Base-by-base conservation (phyloP, 345 rosid genomes). In the Ceriops decandra region DNA sequence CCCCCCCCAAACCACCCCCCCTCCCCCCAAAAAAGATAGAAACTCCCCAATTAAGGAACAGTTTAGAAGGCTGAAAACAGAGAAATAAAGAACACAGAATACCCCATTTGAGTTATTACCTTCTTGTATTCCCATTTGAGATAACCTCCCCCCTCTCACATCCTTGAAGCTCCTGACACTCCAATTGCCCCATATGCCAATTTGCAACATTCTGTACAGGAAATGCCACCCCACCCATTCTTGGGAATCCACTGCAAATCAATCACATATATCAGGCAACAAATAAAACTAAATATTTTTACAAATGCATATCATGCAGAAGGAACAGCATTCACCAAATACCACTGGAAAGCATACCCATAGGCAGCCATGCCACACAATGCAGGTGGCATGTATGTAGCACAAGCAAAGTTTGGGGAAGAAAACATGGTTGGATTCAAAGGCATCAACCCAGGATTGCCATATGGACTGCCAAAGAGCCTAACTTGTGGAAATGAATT, bases 181-280 rank as follows among this genome's bases (percentile, higher is more conserved):
- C 71, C 15, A 52, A 67, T 21, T 2, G 47, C 28, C 27, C 54
- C 20, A 33, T 57, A 64, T 67, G 68, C 28, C 52, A 68, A 7
- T 67, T 71, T 32, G 70, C 32, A 53, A 47, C 49, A 31, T 56
- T 36, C 47, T 31, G 76, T 8, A 36, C 56, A n/a, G 54, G 75
- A 74, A 68, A 22, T 49, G 60, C 53, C 24, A 26, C 28, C 51
- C 84, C 68, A 27, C 72, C 76, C 77, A 72, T 75, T 51, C 63
- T 63, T 71, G 57, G 66, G 61, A 73, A 71, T 35, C 84, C 76
- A 54, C 82, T 80, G 75, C 77, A 77, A 64, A 61, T 74, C 64
- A 60, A 57, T 57, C 31, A 46, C 19, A 0, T 3, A 60, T 76
- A 36, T 73, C 60, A 31, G 9, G 0, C 7, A 13, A 53, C 11